Conservation (phyloP, 148 eudicot genomes). For the Silene conica region DNA sequence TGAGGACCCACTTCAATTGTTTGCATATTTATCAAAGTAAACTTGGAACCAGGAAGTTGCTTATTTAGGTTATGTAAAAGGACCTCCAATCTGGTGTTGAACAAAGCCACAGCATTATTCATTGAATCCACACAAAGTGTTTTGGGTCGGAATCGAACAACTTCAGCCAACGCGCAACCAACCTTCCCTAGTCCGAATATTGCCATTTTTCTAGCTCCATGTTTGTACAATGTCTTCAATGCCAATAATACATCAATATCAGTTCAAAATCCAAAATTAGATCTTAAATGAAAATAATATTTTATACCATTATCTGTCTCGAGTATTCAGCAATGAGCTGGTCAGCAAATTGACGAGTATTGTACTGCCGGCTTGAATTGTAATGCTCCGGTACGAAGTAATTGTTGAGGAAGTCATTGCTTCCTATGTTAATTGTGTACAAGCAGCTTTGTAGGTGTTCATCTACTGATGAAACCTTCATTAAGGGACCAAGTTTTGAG, state of each 20-base stretch:
- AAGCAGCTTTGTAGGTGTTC: constrained; percentile 8
- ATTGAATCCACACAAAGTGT: constrained; percentile 14
- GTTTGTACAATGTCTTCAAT: constrained; percentile 18
- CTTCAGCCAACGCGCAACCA: constrained; percentile 20
- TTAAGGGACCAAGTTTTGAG: background rate
- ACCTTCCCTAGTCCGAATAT: constrained; percentile 21
- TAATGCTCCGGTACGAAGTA: constrained; percentile 6
- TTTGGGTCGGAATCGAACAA: background rate
- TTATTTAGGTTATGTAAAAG: constrained; percentile 18
- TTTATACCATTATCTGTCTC: constrained; percentile 8
- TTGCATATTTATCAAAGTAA: constrained; percentile 15
- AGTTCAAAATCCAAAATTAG: background rate
- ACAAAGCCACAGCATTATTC: constrained; percentile 10
- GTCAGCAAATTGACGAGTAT: constrained; percentile 2
- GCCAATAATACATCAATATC: background rate
- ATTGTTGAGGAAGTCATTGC: constrained; percentile 19
- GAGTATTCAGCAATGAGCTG: background rate
- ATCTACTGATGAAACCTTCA: background rate
- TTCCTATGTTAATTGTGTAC: constrained; percentile 12
- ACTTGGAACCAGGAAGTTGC: background rate
- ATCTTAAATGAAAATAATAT: background rate
- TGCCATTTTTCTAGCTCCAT: constrained; percentile 30
- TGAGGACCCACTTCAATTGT: constrained; percentile 2
- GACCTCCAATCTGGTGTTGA: constrained; percentile 16
- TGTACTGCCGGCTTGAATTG: background rate